Base-by-base conservation (phyloP, 2,329 filamentous ascomycete species). In the Didymella segeticola region DNA sequence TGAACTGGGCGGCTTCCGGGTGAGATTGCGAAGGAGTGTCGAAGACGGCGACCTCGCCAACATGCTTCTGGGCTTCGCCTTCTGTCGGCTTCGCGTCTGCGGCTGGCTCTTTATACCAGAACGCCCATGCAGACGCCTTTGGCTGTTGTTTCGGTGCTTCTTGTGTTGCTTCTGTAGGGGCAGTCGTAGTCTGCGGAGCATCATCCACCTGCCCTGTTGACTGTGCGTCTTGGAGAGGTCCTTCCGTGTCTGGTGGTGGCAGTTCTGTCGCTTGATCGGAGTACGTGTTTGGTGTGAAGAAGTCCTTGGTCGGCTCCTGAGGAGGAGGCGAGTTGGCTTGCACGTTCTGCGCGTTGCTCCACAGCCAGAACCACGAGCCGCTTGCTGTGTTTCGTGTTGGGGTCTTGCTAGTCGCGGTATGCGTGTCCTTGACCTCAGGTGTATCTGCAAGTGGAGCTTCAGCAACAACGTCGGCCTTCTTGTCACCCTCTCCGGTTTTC, bases 91-190 rank as follows among this genome's bases (percentile, higher is more conserved):
- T 64, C 82, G 78, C 20, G 79, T 85, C 60, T 71, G 67, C 64
- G 80, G 83, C 29, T 67, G 76, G 60, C 3, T 88, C 86, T 38
- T 82, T 84, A 12, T 87, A 91, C 89, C 89, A 93, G 61, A 93
- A 93, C 0, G 88, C 89, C 90, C 90, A 93, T 0, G 87, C 89
- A 0, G 89, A 89, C 71, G 58, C 76, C 63, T 61, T 81, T 66
- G 73, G 66, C 58, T 82, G 77, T 5, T 77, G 74, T 1, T 76
- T 73, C 2, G 62, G 3, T 7, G 42, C 58, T 12, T 53, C 34
- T 17, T 48, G 56, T n/a, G 57, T 47, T 4, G 51, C 33, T 8
- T 60, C 58, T 4, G 47, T 29, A 11, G 23, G 23, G 4, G 50
- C 41, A 33, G 19, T 17, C 11, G 43, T 6, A 20, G 50, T 43